Evolutionary conservation across 768 basidiomycete species (phyloP).

Genomic region (Leucosporidium scottii): DNA sequence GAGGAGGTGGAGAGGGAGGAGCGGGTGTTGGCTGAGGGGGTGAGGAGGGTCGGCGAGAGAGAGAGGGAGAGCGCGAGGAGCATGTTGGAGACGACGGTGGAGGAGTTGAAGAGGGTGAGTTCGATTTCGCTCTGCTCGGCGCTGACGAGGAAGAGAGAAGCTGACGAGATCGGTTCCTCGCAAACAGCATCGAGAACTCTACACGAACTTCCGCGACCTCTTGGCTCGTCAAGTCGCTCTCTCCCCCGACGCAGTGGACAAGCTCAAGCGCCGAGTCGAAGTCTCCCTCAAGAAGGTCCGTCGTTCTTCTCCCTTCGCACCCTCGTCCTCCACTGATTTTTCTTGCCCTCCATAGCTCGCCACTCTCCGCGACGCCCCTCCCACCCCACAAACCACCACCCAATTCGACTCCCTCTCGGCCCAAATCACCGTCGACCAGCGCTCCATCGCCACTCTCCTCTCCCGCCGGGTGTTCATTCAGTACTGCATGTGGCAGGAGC

Average conservation of each 20-base stretch:
- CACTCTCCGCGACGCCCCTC: conserved; percentile 4
- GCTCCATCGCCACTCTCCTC: conserved; percentile 64
- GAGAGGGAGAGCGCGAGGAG: conserved; percentile 39
- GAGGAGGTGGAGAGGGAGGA: conserved; percentile 5
- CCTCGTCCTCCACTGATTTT: not conserved
- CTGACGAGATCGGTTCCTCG: not conserved
- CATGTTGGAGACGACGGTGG: conserved; percentile 31
- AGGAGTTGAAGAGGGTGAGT: conserved; percentile 36
- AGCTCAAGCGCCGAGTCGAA: conserved; percentile 79
- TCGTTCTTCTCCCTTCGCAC: too few relatives aligned
- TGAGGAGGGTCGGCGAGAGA: conserved; percentile 36
- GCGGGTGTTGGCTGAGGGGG: conserved; percentile 48
- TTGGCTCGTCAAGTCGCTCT: conserved; percentile 61
- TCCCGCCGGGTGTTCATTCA: conserved; percentile 78
- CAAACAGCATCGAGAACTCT: conserved; percentile 48
- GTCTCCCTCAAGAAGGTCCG: conserved; percentile 60
- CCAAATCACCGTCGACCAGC: conserved; percentile 77
- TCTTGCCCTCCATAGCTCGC: not conserved
- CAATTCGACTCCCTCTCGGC: conserved; percentile 66
- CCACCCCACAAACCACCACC: not conserved
- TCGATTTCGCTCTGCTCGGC: conserved; percentile 8
- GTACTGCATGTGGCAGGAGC: conserved; percentile 27
- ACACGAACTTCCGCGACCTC: conserved; percentile 23
- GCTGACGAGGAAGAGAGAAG: not conserved
- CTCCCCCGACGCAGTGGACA: conserved; percentile 78